phyloP scores from a whole-genome alignment of 345 rosid species.

The Pugionium cornutum region DNA sequence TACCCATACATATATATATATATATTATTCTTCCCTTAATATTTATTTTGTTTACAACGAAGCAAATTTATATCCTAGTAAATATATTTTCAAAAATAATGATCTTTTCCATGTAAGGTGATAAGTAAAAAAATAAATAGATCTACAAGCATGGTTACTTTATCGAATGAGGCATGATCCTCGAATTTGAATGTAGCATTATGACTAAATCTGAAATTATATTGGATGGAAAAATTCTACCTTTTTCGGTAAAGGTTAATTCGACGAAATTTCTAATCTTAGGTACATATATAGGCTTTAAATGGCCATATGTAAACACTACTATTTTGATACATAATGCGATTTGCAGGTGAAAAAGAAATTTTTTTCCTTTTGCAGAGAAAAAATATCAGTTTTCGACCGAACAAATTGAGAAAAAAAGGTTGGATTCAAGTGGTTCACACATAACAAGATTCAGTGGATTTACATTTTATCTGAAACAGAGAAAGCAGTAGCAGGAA shows the following conservation, averaged over 20 bases:
- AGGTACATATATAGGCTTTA: neutral
- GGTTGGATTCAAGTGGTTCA: conserved; percentile 31
- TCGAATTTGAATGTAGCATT: neutral
- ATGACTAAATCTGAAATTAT: conserved; percentile 5
- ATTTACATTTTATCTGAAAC: conserved; percentile 33
- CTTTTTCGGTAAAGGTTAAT: too few species aligned
- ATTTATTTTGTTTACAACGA: neutral
- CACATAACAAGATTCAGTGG: conserved; percentile 38
- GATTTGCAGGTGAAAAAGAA: neutral
- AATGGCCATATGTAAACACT: neutral
- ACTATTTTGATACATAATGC: neutral
- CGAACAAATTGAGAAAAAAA: neutral
- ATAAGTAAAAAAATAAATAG: neutral
- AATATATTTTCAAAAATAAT: neutral
- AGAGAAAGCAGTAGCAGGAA: conserved; percentile 15
- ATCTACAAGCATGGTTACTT: neutral
- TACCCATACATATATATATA: neutral
- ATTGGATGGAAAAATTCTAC: neutral
- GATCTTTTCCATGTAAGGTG: neutral
- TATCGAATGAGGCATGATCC: conserved; percentile 2
- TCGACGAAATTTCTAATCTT: neutral
- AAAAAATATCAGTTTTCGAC: neutral
- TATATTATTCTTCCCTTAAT: neutral
- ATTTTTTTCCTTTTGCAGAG: neutral
- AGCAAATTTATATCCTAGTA: neutral